These are phyloP conservation scores for Claviceps sp. DNA, from an alignment of 2,329 filamentous ascomycete genomes.

Conservation along the genomic window DNA sequence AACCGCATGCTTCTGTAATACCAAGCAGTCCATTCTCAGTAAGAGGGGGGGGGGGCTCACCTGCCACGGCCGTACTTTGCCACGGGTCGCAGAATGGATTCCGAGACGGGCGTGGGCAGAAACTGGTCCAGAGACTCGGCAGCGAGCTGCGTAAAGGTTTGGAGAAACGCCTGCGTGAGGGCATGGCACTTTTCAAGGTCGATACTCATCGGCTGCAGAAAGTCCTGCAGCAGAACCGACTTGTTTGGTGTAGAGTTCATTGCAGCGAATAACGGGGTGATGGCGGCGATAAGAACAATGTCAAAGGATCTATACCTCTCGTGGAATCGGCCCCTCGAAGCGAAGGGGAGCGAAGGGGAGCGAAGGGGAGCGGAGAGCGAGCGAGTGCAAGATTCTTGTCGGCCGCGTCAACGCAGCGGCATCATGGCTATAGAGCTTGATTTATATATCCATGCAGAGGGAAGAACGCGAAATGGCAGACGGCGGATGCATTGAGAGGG, in stretches of 20 bases:
- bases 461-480: neutral
- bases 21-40: too few relatives aligned
- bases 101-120: conserved; percentile 46
- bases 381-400: neutral
- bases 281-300: neutral
- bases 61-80: conserved; percentile 29
- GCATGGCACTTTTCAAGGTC: conserved; percentile 30
- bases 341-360: neutral
- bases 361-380: neutral
- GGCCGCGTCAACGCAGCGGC: neutral
- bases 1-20: too few relatives aligned
- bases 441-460: neutral
- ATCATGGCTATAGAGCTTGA: neutral
- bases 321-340: neutral
- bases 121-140: conserved; percentile 42
- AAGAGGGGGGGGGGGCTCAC: conserved; percentile 24
- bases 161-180: conserved; percentile 33
- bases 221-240: conserved; percentile 22
- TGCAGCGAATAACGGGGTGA: conserved; percentile 9
- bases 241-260: conserved; percentile 4
- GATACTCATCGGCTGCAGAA: conserved; percentile 37
- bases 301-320: neutral
- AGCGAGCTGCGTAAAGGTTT: conserved; percentile 35
- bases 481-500: neutral
- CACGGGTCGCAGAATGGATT: conserved; percentile 39